Base-by-base conservation (phyloP, 192 early-diverging fungal species). In the Podila minutissima region DNA sequence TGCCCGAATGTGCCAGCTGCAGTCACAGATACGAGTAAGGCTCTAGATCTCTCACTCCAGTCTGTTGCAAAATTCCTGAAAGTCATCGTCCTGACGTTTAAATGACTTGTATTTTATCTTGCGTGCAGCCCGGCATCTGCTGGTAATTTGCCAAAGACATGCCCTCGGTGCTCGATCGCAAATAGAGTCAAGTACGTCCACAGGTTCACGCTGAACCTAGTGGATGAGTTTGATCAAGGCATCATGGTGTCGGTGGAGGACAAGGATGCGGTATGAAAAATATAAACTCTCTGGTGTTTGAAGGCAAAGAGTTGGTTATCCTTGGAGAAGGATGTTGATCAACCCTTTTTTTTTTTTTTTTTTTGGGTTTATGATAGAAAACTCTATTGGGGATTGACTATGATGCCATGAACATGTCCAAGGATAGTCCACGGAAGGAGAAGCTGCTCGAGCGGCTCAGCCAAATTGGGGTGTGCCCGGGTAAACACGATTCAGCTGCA, bases 191-290 rank as follows among this genome's bases (percentile, higher is more conserved):
- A 55, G 2, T 71, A 63, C 32, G 48, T 67, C 9, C 67, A 68
- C 41, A 13, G 19, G 0, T 79, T 79, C 70, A 63, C 62, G 51
- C 59, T 79, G 35, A 29, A 32, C 11, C 24, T 79, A 1, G 31
- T 37, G 49, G 75, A 79, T 20, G 75, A 71, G 17, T 24, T 79
- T 13, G 24, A 58, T 1, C 70, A 79, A 66, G 17, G 6, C 0
- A 62, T 48, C 35, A 7, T 55, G 31, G 75, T 71, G 11, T 20
- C 66, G 26, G 65, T 79, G 20, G 70, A 72, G n/a, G 38, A 72
- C 37, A 60, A 71, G 0, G 24, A 50, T 26, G 70, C 70, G 31
- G 75, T 79, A 72, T 59, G 70, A 64, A 8, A 0, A 19, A 26
- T 8, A 11, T 37, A 8, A 37, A 10, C 9, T 37, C 35, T 10